Percentiles rank a stretch among this genome's conserved stretches.
Conservation (phyloP, 148 eudicot genomes). For the Selenicereus undatus region DNA sequence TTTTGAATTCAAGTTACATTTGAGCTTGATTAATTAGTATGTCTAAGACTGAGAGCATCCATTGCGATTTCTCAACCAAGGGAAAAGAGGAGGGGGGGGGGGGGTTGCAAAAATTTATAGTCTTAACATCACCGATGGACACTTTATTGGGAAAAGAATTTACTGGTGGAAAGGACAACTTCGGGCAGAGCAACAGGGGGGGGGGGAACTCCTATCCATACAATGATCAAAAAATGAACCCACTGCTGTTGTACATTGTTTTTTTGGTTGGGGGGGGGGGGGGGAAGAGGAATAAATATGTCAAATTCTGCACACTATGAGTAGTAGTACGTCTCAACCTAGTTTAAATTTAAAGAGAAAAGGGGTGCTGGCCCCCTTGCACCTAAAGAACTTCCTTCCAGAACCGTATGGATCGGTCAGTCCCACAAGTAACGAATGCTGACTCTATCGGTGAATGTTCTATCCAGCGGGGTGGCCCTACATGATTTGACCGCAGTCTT, state of each 20-base stretch:
- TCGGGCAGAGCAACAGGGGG: too few relatives aligned
- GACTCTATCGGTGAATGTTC: conserved; percentile 76
- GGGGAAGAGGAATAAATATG: conserved; percentile 7
- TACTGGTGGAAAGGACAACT: too few relatives aligned
- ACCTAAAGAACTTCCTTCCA: conserved; percentile 57
- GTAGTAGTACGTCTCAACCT: conserved; percentile 9
- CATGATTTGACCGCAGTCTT: conserved; percentile 61
- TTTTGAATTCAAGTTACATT: too few relatives aligned
- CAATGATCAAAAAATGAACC: not conserved
- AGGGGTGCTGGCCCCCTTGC: not conserved
- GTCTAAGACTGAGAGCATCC: too few relatives aligned
- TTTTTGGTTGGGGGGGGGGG: too few relatives aligned
- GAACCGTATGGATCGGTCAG: conserved; percentile 63
- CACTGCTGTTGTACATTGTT: conserved; percentile 19
- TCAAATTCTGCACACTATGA: not conserved
- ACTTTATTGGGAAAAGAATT: too few relatives aligned
- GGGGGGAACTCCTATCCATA: too few relatives aligned
- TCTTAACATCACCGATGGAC: too few relatives aligned
- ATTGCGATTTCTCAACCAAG: too few relatives aligned
- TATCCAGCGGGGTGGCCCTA: conserved; percentile 73
- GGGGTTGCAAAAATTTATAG: too few relatives aligned
- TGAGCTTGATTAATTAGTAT: too few relatives aligned
- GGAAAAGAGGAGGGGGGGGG: too few relatives aligned
- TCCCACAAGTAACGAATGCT: conserved; percentile 69
- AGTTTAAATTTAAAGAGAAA: not conserved